These are phyloP conservation scores for Rhypophila decipiens DNA, from an alignment of 495 filamentous ascomycete genomes.

Conservation along the genomic window DNA sequence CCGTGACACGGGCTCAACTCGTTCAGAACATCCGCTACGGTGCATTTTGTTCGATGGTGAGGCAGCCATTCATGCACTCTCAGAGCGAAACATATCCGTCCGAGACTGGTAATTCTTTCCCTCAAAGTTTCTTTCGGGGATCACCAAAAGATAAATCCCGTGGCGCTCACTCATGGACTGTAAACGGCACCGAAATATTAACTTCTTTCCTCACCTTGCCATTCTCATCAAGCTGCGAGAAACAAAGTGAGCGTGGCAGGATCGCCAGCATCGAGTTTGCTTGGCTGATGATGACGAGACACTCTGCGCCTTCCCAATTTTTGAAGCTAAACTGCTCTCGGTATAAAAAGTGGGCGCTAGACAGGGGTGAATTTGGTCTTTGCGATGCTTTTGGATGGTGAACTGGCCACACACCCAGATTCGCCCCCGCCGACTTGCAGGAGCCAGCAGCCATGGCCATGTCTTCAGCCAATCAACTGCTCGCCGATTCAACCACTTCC, in stretches of 20 bases:
- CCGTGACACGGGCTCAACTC: no score
- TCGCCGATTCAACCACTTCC: constrained; percentile 12
- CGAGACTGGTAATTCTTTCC: no score
- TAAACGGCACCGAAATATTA: no score
- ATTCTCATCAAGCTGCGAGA: no score
- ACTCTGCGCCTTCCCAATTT: constrained; percentile 13
- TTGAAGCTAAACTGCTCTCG: constrained; percentile 13
- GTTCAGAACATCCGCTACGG: no score
- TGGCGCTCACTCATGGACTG: no score
- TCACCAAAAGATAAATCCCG: no score
- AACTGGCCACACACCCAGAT: constrained; percentile 21
- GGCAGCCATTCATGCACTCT: no score
- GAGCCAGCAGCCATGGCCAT: background rate
- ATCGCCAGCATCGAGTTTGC: constrained; percentile 9
- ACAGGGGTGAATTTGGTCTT: constrained; percentile 22
- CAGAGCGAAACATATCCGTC: no score
- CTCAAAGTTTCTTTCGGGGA: no score
- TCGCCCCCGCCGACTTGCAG: constrained; percentile 23
- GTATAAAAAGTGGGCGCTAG: constrained; percentile 14
- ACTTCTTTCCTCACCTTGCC: no score
- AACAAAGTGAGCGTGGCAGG: constrained; percentile 3
- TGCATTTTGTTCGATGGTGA: no score
- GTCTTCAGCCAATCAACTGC: constrained; percentile 21
- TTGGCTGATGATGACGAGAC: constrained; percentile 17
- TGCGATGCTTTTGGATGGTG: constrained; percentile 15